Evolutionary conservation across 1,284 basidiomycete genomes (phyloP).

Genomic region (Sphagnurus paluster): DNA sequence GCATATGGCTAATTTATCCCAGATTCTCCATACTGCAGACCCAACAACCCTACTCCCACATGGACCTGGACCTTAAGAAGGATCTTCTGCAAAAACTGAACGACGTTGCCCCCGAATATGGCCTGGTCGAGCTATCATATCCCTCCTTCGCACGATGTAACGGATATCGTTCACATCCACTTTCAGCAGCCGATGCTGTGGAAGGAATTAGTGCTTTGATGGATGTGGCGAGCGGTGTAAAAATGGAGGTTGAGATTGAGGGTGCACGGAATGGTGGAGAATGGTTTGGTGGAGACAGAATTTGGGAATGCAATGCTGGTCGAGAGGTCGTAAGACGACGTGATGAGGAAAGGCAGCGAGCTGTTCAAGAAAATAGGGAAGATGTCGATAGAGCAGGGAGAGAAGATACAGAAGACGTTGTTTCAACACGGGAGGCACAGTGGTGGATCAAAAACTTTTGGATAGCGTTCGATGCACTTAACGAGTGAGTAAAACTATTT

Average conservation of each 20-base stretch:
- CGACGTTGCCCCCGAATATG: conserved; percentile 93
- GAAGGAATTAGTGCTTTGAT: conserved; percentile 88
- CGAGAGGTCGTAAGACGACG: conserved; percentile 30
- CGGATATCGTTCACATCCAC: conserved; percentile 84
- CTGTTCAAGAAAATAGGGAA: conserved; percentile 16
- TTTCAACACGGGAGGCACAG: conserved; percentile 50
- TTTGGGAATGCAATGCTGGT: conserved; percentile 64
- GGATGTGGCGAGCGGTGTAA: conserved; percentile 88
- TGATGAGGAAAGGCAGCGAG: conserved; percentile 16
- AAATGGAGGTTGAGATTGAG: conserved; percentile 87
- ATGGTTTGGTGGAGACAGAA: conserved; percentile 80
- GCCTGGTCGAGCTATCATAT: conserved; percentile 92
- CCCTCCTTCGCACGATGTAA: conserved; percentile 91
- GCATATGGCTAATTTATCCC: conserved; percentile 4
- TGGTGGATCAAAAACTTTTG: conserved; percentile 94
- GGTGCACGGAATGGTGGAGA: conserved; percentile 84
- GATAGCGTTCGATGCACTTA: conserved; percentile 88
- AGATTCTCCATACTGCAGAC: conserved; percentile 94
- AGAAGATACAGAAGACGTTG: conserved; percentile 37
- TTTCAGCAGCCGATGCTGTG: conserved; percentile 92
- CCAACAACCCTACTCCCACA: conserved; percentile 91
- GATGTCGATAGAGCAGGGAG: conserved; percentile 22
- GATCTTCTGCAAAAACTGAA: conserved; percentile 84
- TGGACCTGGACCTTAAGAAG: conserved; percentile 93
- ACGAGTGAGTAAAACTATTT: conserved; percentile 63